A percentile compares a stretch with the other conserved stretches of the same genome.
Evolutionary conservation across 768 basidiomycete species (phyloP).

Genomic region (Suillus cothurnatus): DNA sequence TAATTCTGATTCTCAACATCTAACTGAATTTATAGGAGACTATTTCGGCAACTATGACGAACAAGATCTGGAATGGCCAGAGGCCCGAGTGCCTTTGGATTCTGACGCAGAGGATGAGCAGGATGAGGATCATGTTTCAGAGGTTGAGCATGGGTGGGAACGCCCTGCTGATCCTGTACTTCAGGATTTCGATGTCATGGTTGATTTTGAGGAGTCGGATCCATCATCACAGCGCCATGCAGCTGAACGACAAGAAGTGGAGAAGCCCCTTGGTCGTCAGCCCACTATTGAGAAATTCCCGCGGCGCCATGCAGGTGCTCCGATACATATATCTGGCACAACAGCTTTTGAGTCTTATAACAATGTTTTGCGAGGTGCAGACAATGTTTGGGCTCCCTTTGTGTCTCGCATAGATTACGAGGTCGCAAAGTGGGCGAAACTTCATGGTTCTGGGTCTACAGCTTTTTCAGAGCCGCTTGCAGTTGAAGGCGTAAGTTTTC

Average conservation of each 20-base stretch:
- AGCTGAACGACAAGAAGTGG: not conserved
- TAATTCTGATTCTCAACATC: not conserved
- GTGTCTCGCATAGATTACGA: conserved; percentile 39
- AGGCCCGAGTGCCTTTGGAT: not conserved
- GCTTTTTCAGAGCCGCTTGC: conserved; percentile 40
- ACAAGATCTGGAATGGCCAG: not conserved
- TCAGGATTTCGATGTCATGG: not conserved
- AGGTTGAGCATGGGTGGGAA: not conserved
- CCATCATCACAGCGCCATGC: not conserved
- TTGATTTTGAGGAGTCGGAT: not conserved
- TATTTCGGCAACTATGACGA: conserved; percentile 1
- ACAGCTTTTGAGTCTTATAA: not conserved
- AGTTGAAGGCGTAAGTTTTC: conserved; percentile 40
- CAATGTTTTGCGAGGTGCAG: not conserved
- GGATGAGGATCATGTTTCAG: not conserved
- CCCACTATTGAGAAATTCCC: not conserved
- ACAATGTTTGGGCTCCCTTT: conserved; percentile 34
- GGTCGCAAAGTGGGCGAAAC: conserved; percentile 42
- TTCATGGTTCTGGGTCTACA: conserved; percentile 35
- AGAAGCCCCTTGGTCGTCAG: not conserved
- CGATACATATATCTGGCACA: not conserved
- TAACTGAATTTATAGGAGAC: not conserved
- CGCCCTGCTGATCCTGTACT: not conserved
- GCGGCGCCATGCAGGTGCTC: not conserved
- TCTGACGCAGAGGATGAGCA: not conserved